Evolutionary conservation across 768 basidiomycete genomes (phyloP), one percentile per base, ranked within the genome.

Genomic region (Agrocybe praecox): DNA sequence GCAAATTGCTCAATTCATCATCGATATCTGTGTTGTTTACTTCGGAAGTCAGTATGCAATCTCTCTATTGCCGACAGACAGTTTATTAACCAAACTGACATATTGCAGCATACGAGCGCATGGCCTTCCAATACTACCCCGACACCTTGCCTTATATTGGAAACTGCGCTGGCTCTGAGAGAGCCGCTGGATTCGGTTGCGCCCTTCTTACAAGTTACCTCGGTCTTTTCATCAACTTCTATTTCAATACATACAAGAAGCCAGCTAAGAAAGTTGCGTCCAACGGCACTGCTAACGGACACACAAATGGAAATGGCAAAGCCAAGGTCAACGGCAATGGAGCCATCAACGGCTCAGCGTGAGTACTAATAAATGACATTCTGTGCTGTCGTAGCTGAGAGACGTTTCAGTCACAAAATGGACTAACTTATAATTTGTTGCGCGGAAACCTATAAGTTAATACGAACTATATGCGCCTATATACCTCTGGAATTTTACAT

Each of bases 1-100:
- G 89, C 97, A 99, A 77, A 99, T 99, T 65, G 82, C 82, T 21
- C 97, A 99, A 75, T 99, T 98, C 71, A 74, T 98, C 60, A 87
- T 98, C 67, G 96, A 99, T 75, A 76, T 99, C 18, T 83, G 82
- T 72, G 76, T 90, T 55, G 92, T 96, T 59, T 98, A 97, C 81
- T 97, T 96, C 64, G 97, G 93, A 68, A 95, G 96, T 93, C 69
- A 65, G 95, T 88, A 8, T 17, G n/a, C n/a, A n/a, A 51, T 43
- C 46, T 43, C 18, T 32, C 55, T 24, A 36, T 2, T 57, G 8
- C 9, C 21, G 14, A 54, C 17, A 9, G 14, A 54, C 17, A 9
- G n/a, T 49, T 21, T 18, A 5, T 52, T 15, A 22, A 21, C 47
- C 57, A 56, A 59, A 40, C 48, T 48, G 44, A 33, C n/a, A 55